Conservation (phyloP, 768 basidiomycete species). For the Tylopilus balloui region DNA sequence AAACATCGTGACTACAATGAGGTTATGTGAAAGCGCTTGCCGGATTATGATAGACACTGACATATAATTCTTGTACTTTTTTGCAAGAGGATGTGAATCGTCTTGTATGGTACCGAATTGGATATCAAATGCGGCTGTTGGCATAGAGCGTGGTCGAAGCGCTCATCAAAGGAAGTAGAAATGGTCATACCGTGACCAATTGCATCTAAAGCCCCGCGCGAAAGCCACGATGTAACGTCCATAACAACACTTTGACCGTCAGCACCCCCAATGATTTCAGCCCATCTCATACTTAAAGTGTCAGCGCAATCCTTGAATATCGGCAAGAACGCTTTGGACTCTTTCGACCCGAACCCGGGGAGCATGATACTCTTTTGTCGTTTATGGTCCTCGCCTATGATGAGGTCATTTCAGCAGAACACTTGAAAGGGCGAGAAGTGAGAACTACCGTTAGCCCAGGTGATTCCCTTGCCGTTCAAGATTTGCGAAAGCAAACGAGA, state of each 20-base stretch:
- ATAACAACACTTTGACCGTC: constrained; percentile 6
- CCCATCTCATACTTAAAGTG: constrained; percentile 13
- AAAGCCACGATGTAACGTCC: constrained; percentile 24
- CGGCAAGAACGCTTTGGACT: constrained; percentile 46
- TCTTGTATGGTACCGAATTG: constrained; percentile 1
- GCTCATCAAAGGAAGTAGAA: background rate
- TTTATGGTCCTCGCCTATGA: constrained; percentile 40
- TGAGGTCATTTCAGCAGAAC: constrained; percentile 10
- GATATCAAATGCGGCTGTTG: constrained; percentile 43
- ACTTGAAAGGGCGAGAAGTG: background rate
- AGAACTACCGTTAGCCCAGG: constrained; percentile 39
- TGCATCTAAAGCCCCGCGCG: constrained; percentile 44
- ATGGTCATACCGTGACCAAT: constrained; percentile 37
- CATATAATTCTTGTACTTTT: constrained; percentile 5
- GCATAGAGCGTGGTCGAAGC: background rate
- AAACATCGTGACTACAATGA: constrained; percentile 4
- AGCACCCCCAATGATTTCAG: constrained; percentile 8
- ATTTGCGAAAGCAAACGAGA: constrained; percentile 7
- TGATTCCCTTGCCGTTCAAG: constrained; percentile 31
- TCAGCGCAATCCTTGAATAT: constrained; percentile 40
- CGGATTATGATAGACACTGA: background rate
- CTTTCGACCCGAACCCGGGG: constrained; percentile 50
- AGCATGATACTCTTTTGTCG: constrained; percentile 51
- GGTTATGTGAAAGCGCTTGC: background rate
- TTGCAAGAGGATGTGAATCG: constrained; percentile 1